Evolutionary conservation across 345 rosid species (phyloP), one percentile per base, ranked within the genome.

Genomic region (Eucalyptus microcorys): DNA sequence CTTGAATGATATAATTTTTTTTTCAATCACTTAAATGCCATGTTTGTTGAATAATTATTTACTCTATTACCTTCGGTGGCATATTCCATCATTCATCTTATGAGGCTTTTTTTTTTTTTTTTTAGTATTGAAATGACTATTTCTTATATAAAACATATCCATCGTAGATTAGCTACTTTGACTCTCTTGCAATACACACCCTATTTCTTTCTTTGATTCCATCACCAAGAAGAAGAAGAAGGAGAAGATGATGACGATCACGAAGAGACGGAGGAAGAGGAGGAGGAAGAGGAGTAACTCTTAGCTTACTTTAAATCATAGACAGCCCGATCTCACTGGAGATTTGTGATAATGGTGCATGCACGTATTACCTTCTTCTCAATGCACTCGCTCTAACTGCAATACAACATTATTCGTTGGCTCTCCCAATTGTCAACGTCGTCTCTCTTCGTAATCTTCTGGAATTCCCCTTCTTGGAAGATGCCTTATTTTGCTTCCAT

Each of bases 211-310:
- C 37, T 14, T 30, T 14, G 37, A n/a, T 64, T 64, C 71, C 71
- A 64, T 61, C 19, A 64, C 76, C 76, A 64, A 14, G 76, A n/a
- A 64, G 19, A n/a, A n/a, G 17, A 64, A 64, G 71, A 3, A 26
- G 64, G 14, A 57, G n/a, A 10, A 5, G 55, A 52, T 19, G 2
- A 19, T 1, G 2, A 52, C 0, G 24, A 50, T 17, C 0, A 52
- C 2, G 24, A 52, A 52, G 55, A 52, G 24, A 52, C 0, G 2
- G 24, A 52, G 55, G 24, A 52, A 50, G 22, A 50, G 22, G 17
- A 14, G 52, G 19, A 49, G 17, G n/a, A 57, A 30, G 66, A 57
- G 4, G 68, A 30, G 68, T 61, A 61, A 30, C 34, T 61, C 16
- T 30, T 14, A 13, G 68, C 32, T 30, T 61, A n/a, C 17, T 61